Percentiles rank a stretch among this genome's conserved stretches.
phyloP scores from a whole-genome alignment of 345 rosid species.

The Populus alba region DNA sequence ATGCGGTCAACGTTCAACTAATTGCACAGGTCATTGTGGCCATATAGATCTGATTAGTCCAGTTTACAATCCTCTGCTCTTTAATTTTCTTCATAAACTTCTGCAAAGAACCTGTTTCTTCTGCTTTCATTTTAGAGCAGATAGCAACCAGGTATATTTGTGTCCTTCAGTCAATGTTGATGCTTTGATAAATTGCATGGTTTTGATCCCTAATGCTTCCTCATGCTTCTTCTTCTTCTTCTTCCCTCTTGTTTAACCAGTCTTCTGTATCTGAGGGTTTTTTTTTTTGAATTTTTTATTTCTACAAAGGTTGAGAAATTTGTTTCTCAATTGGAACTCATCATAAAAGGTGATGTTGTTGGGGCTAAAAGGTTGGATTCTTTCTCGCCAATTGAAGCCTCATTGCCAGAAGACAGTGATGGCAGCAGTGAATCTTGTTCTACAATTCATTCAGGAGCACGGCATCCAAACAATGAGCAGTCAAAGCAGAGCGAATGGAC shows the following conservation, averaged over 20 bases:
- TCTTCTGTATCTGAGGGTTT: neutral
- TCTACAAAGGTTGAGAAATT: constrained; percentile 54
- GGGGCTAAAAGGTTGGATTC: constrained; percentile 60
- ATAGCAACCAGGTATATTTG: constrained; percentile 38
- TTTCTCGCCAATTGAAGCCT: constrained; percentile 23
- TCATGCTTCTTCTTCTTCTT: neutral
- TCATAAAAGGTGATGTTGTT: constrained; percentile 69
- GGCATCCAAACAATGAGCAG: constrained; percentile 23
- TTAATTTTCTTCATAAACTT: constrained; percentile 52
- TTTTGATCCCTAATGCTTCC: neutral
- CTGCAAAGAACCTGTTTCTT: constrained; percentile 62
- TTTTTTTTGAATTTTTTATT: neutral
- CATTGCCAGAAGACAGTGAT: constrained; percentile 39
- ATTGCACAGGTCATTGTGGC: constrained; percentile 95
- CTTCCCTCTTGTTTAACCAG: neutral
- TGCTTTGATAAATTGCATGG: constrained; percentile 3
- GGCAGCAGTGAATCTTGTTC: constrained; percentile 42
- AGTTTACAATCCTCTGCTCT: constrained; percentile 73
- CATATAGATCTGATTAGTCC: constrained; percentile 73
- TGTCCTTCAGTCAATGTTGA: neutral
- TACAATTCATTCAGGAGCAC: constrained; percentile 26
- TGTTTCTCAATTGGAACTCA: constrained; percentile 62
- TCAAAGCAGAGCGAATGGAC: constrained; percentile 55
- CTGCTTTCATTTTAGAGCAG: constrained; percentile 56
- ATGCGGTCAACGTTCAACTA: constrained; percentile 53